phyloP scores from a whole-genome alignment of 2,329 filamentous ascomycete species.

The Pseudomassariella vexata region DNA sequence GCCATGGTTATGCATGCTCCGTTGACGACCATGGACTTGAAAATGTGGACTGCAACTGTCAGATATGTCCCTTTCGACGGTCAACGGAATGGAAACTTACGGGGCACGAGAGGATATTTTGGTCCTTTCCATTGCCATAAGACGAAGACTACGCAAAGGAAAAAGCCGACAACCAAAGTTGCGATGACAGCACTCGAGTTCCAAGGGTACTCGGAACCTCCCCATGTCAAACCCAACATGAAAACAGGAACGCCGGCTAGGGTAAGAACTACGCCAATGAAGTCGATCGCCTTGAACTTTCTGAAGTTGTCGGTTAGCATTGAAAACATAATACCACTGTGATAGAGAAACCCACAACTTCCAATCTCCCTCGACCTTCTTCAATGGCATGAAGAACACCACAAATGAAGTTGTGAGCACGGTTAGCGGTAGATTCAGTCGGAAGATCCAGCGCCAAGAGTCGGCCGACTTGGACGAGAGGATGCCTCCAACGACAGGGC shows the following conservation, averaged over 20 bases:
- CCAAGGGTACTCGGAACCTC: constrained; percentile 53
- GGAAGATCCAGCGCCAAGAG: constrained; percentile 49
- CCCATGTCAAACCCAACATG: no score
- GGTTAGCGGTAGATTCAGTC: constrained; percentile 47
- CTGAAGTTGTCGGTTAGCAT: no score
- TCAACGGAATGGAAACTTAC: constrained; percentile 21
- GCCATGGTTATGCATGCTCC: no score
- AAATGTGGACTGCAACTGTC: no score
- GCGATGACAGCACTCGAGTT: constrained; percentile 46
- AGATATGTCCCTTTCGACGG: no score
- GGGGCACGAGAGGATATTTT: constrained; percentile 39
- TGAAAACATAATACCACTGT: no score
- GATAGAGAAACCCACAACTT: constrained; percentile 24
- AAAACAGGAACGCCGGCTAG: no score
- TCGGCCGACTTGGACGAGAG: constrained; percentile 37
- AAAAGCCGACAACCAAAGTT: constrained; percentile 44
- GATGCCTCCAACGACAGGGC: constrained; percentile 47
- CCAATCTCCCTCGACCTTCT: constrained; percentile 48
- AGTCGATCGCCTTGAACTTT: no score
- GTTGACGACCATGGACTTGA: no score
- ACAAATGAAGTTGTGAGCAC: constrained; percentile 39
- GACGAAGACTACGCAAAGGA: constrained; percentile 41
- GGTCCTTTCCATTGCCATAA: constrained; percentile 48
- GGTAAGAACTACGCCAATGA: no score
- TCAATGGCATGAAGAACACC: constrained; percentile 51